A percentile compares a stretch with the other conserved stretches of the same genome.
Conservation (phyloP, 2,329 filamentous ascomycete genomes). For the Pestalotiopsis sp. region DNA sequence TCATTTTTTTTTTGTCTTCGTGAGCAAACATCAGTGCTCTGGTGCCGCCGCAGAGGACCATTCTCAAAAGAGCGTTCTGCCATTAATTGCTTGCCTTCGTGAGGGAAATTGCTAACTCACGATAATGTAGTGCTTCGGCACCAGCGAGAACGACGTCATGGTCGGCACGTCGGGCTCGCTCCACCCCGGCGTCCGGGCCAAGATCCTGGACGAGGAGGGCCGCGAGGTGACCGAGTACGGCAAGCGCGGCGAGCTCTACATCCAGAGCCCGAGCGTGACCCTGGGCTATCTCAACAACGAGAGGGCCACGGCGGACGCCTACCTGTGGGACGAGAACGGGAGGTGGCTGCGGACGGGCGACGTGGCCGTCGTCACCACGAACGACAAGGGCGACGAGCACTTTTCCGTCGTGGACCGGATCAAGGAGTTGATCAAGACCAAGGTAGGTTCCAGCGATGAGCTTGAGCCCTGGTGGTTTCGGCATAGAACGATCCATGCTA, state of each 20-base stretch:
- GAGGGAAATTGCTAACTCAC: too few species aligned
- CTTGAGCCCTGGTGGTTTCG: too few species aligned
- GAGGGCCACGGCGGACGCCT: conserved; percentile 81
- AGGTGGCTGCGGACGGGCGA: conserved; percentile 85
- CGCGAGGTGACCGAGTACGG: conserved; percentile 67
- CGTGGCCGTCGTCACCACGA: conserved; percentile 71
- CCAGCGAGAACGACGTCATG: conserved; percentile 64
- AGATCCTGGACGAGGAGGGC: conserved; percentile 70
- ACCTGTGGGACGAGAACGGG: conserved; percentile 65
- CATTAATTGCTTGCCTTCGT: too few species aligned
- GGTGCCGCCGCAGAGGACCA: too few species aligned
- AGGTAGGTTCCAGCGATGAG: conserved; percentile 37
- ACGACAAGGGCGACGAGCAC: conserved; percentile 73
- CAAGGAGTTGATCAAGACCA: conserved; percentile 53
- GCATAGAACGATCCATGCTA: neutral
- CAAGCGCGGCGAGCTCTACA: conserved; percentile 77
- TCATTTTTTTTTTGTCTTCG: too few species aligned
- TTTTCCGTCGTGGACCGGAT: conserved; percentile 80
- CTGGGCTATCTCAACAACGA: conserved; percentile 88
- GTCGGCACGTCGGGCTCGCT: conserved; percentile 74
- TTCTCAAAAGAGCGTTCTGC: too few species aligned
- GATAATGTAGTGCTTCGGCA: conserved; percentile 48
- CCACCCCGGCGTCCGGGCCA: conserved; percentile 64
- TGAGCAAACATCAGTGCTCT: too few species aligned
- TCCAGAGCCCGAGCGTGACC: conserved; percentile 76